Conservation (phyloP, 257 asterid species). For the Rehmannia glutinosa region DNA sequence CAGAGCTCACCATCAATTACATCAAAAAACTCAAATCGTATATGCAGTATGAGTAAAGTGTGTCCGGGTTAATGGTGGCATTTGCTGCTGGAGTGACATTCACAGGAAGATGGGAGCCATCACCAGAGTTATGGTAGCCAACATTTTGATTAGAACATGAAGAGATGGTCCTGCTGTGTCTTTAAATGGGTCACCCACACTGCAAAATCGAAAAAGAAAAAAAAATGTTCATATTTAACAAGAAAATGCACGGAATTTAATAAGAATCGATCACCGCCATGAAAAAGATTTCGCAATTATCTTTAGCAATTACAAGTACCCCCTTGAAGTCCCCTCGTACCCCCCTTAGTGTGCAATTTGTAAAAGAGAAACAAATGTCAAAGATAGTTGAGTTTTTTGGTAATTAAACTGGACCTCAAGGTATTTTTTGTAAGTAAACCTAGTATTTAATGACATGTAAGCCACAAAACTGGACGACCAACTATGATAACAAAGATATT, state of each 20-base stretch:
- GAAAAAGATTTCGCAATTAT: background rate
- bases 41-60: constrained; percentile 1
- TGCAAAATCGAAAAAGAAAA: constrained; percentile 22
- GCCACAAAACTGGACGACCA: no score
- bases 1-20: constrained; percentile 27
- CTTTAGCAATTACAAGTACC: no score
- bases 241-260: background rate
- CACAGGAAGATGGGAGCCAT: constrained; percentile 97
- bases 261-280: background rate
- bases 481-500: background rate
- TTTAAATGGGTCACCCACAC: constrained; percentile 98
- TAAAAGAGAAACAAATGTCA: no score
- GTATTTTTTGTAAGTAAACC: no score
- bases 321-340: no score
- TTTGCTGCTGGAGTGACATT: constrained; percentile 11
- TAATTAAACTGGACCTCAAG: no score
- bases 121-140: constrained; percentile 96
- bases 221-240: background rate
- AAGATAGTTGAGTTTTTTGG: no score
- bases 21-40: constrained; percentile 23
- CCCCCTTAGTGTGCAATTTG: no score
- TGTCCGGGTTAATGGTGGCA: constrained; percentile 8
- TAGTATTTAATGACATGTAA: background rate
- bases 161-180: constrained; percentile 99
- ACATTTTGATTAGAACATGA: constrained; percentile 95